Conservation (phyloP, 176 grass and related monocot species). For the Lolium perenne region DNA sequence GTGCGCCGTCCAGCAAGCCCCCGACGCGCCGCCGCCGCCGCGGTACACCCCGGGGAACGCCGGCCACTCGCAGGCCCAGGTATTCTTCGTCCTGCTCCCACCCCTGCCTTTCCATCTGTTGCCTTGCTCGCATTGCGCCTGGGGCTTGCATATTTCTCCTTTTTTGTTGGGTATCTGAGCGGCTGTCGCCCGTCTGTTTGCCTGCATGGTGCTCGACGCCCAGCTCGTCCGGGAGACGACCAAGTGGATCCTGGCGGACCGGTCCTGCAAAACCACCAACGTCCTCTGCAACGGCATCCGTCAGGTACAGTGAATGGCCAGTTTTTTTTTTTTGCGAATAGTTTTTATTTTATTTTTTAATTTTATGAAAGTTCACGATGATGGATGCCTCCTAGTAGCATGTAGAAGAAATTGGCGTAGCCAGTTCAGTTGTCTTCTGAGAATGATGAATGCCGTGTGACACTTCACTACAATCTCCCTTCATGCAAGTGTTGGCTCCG, state of each 20-base stretch:
- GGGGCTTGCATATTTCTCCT: background rate
- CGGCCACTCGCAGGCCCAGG: slow-evolving; percentile 49
- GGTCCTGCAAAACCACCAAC: background rate
- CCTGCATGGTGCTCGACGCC: slow-evolving; percentile 29
- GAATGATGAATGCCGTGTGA: background rate
- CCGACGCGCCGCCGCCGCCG: slow-evolving; percentile 36
- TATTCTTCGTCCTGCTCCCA: too few relatives aligned
- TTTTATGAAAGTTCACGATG: background rate
- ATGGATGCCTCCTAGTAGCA: background rate
- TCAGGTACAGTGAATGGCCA: slow-evolving; percentile 9
- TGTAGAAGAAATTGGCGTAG: background rate
- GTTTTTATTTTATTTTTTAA: background rate
- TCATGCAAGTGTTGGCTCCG: background rate
- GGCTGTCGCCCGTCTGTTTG: background rate
- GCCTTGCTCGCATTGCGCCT: background rate
- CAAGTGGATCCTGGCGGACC: slow-evolving; percentile 28
- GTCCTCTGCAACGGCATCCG: slow-evolving; percentile 24
- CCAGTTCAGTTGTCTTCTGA: background rate
- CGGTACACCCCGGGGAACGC: slow-evolving; percentile 43
- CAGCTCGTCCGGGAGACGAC: slow-evolving; percentile 38
- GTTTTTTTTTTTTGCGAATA: background rate
- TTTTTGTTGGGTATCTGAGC: background rate
- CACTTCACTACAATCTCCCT: background rate
- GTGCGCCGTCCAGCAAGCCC: slow-evolving; percentile 27
- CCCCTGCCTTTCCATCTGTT: too few relatives aligned